Conservation (phyloP, 805 yeast genomes). For the Metschnikowia corniflorae region DNA sequence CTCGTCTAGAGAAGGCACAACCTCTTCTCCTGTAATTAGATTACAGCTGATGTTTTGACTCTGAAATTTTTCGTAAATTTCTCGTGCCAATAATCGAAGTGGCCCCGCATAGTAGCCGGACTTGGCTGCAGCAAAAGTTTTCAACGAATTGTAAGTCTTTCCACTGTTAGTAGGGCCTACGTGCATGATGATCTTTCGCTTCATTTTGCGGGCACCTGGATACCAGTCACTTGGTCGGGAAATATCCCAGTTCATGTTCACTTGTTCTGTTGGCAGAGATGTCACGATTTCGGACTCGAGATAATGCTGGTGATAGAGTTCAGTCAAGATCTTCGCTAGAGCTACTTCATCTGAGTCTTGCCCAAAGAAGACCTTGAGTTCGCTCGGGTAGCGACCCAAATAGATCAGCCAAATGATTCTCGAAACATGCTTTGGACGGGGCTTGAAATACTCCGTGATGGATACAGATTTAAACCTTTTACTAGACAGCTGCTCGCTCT, state of each 20-base stretch:
- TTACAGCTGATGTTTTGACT: constrained; percentile 68
- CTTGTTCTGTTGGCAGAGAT: constrained; percentile 3
- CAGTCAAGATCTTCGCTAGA: constrained; percentile 5
- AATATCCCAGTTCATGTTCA: constrained; percentile 16
- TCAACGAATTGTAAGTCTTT: constrained; percentile 80
- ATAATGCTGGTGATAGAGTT: constrained; percentile 9
- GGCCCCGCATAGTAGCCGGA: constrained; percentile 96
- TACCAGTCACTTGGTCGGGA: constrained; percentile 56
- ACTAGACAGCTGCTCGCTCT: background rate
- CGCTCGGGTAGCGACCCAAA: constrained; percentile 19
- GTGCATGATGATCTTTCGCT: constrained; percentile 81
- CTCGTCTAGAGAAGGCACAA: constrained; percentile 64
- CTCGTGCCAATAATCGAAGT: constrained; percentile 82
- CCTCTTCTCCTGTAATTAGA: constrained; percentile 93
- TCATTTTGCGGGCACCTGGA: constrained; percentile 78
- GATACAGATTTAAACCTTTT: constrained; percentile 1
- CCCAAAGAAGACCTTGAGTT: constrained; percentile 17
- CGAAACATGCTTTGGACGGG: constrained; percentile 9
- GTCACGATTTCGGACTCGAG: constrained; percentile 6
- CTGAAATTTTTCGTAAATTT: constrained; percentile 79
- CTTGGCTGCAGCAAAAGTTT: constrained; percentile 58
- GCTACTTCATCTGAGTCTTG: constrained; percentile 12
- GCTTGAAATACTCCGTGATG: constrained; percentile 7
- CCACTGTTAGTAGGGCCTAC: constrained; percentile 98
- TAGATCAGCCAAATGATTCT: constrained; percentile 21